These are phyloP conservation scores for Kandelia obovata DNA, from an alignment of 345 rosid species.

Conservation along the genomic window DNA sequence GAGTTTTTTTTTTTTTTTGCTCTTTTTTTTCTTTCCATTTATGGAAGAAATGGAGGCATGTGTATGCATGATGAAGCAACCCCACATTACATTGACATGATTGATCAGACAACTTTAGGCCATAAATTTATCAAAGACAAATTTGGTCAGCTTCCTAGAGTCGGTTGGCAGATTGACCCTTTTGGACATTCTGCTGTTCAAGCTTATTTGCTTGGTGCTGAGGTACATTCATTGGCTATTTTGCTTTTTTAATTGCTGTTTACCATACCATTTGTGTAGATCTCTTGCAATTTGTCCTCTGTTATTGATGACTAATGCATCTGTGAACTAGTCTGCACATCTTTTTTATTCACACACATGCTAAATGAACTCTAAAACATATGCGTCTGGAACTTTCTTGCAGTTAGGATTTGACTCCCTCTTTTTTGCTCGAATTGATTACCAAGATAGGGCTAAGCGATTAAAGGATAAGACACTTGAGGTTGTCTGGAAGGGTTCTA, in stretches of 20 bases:
- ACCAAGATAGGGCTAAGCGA: constrained; percentile 90
- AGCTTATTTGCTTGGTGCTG: constrained; percentile 91
- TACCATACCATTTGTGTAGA: not conserved
- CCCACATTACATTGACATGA: constrained; percentile 84
- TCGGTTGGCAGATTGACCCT: constrained; percentile 99
- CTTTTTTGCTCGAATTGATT: constrained; percentile 90
- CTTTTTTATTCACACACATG: not conserved
- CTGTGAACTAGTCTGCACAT: not conserved
- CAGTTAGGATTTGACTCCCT: constrained; percentile 95
- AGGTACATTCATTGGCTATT: constrained; percentile 40
- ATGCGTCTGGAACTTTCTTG: constrained; percentile 15
- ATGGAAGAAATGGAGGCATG: constrained; percentile 82
- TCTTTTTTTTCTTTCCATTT: no score
- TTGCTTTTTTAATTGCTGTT: not conserved
- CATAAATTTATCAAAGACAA: constrained; percentile 71
- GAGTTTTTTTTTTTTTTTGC: not conserved
- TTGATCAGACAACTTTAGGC: constrained; percentile 94
- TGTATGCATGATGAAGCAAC: constrained; percentile 96
- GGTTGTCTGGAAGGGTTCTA: constrained; percentile 88
- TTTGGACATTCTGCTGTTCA: constrained; percentile 95
- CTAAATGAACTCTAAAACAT: constrained; percentile 1
- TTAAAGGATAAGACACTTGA: constrained; percentile 76
- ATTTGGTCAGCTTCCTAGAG: constrained; percentile 82
- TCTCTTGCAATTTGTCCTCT: not conserved
- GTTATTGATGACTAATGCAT: not conserved